phyloP scores from a whole-genome alignment of 2,329 filamentous ascomycete species.

The Colletotrichum kahawae region DNA sequence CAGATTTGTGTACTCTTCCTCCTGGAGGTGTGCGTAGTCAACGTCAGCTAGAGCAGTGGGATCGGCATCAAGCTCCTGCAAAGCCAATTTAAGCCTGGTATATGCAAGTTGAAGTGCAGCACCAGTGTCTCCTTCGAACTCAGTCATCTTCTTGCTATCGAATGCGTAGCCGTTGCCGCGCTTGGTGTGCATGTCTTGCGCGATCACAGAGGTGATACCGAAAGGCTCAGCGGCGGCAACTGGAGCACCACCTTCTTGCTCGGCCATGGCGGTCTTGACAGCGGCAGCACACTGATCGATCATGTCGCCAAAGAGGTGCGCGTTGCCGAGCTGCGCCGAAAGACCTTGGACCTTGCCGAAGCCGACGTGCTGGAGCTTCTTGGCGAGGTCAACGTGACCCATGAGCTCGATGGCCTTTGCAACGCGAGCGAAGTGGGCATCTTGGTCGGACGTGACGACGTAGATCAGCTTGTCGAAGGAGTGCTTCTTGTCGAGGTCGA shows the following conservation, averaged over 20 bases:
- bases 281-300: conserved; percentile 56
- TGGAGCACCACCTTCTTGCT: conserved; percentile 68
- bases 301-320: conserved; percentile 62
- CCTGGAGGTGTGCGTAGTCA: conserved; percentile 26
- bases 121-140: conserved; percentile 76
- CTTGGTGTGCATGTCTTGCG: conserved; percentile 40
- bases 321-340: conserved; percentile 48
- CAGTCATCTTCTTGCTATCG: conserved; percentile 62
- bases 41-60: conserved; percentile 11
- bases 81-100: conserved; percentile 60
- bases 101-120: conserved; percentile 77
- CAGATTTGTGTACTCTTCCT: conserved; percentile 60
- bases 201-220: conserved; percentile 74
- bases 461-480: conserved; percentile 44
- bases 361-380: conserved; percentile 40
- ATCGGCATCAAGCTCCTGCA: conserved; percentile 25
- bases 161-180: conserved; percentile 25
- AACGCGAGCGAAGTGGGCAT: conserved; percentile 38
- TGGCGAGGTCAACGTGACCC: conserved; percentile 34
- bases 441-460: conserved; percentile 40
- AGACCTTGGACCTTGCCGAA: conserved; percentile 55
- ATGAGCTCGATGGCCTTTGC: conserved; percentile 40
- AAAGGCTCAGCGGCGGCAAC: conserved; percentile 67
- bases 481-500: conserved; percentile 63
- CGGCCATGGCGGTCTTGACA: conserved; percentile 64